Evolutionary conservation across 2,329 filamentous ascomycete species (phyloP).

Genomic region (Colletotrichum kahawae): DNA sequence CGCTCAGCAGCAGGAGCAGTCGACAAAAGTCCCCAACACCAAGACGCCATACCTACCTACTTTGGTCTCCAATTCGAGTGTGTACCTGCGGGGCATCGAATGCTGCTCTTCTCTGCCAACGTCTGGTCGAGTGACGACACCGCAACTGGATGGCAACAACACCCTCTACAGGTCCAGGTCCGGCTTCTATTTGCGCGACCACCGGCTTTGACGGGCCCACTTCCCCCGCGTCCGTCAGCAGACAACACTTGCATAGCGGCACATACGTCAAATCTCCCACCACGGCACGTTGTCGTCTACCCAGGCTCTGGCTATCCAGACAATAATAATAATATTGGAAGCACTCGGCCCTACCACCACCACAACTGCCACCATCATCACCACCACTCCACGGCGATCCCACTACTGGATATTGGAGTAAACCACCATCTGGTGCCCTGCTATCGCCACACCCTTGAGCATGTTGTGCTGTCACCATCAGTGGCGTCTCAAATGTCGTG

Average conservation of each 20-base stretch:
- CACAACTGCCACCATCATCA: not conserved
- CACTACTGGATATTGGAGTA: not conserved
- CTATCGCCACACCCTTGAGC: not conserved
- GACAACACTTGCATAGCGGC: not conserved
- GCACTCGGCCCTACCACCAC: not conserved
- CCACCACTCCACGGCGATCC: not conserved
- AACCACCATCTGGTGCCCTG: not conserved
- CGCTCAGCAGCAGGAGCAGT: constrained; percentile 14
- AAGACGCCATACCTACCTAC: not conserved
- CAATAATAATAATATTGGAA: not conserved
- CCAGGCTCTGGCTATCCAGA: not conserved
- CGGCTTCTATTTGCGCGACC: not conserved
- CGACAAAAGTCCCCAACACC: not conserved
- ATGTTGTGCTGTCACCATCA: not conserved
- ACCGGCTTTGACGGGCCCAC: not conserved
- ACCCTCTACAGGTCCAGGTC: not conserved
- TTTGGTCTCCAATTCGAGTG: not conserved
- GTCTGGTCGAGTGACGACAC: not conserved
- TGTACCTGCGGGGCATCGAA: not conserved
- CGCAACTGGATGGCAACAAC: not conserved
- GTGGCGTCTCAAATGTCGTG: not conserved
- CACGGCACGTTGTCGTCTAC: not conserved
- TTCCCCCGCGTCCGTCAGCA: not conserved
- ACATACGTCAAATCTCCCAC: not conserved
- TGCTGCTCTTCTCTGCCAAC: not conserved